Base-by-base conservation (phyloP, 176 grass and related monocot species). In the Oryza coarctata region DNA sequence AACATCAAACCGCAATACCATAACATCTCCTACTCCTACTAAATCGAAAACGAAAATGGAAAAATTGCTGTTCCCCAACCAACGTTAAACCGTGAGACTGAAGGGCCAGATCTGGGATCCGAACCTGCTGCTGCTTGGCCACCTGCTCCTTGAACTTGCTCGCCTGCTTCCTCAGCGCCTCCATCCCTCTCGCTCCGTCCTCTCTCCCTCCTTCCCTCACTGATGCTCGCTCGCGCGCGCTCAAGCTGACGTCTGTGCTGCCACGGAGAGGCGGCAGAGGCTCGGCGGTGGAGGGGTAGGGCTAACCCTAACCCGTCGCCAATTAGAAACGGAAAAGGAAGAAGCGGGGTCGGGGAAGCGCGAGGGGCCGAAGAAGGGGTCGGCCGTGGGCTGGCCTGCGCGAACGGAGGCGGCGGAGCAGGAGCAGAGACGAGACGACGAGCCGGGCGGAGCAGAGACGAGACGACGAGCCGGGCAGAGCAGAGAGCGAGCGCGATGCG, bases 141-240 rank as follows among this genome's bases (percentile, higher is more conserved):
- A 99, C 93, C 84, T 99, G 93, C 85, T 99, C 96, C 91, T 93
- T 94, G 26, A 95, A 81, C 87, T 87, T 95, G 87, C 23, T 91
- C 40, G 93, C 96, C 87, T 95, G 93, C 83, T 94, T 99, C 87
- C 96, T 93, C 63, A 99, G 87, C 84, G 82, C 87, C 71, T 99
- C 96, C 93, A 99, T 99, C 65, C 9, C 40, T 61, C 33, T 36
- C 49, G 1, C 52, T 55, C 39, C 40, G 25, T 22, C 12, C n/a
- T n/a, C 35, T 68, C 34, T 31, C 12, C 4, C 63, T 1, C 31
- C 45, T 49, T 12, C 34, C 28, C 61, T 10, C 32, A 7, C 43
- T n/a, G 44, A 36, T 25, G 62, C 7, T 12, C 65, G 5, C 4
- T 33, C 32, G 32, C 32, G 9, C 62, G 4, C 45, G 20, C 77